Evolutionary conservation across 305 asterid genomes (phyloP), one percentile per base, ranked within the genome.

Genomic region (Striga hermonthica): DNA sequence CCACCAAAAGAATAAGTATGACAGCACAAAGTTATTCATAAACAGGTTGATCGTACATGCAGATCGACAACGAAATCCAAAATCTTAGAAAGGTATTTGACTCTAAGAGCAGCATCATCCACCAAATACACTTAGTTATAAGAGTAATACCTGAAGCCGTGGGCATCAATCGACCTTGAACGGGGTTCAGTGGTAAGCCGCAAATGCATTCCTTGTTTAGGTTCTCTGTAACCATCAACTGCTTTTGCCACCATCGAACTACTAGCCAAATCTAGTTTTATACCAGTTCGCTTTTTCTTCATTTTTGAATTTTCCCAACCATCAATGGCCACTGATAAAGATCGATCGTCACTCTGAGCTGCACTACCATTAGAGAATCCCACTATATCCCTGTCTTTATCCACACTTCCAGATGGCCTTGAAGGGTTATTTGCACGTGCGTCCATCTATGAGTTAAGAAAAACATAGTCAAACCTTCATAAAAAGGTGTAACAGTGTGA

Each of bases 271-370:
- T 92, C 98, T 69, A 79, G 76, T 84, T 92, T 92, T 78, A 84
- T 83, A 73, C 93, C 83, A 40, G 98, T 85, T 58, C 97, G 98
- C 72, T 86, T 92, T 75, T 86, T 92, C 90, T 92, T 92, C 93
- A 79, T 89, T 83, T 84, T 92, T 49, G 87, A 77, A 76, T 82
- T 87, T 75, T 92, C 98, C 98, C 97, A 92, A 76, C 97, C 95
- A 72, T 89, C 97, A 69, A 81, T 83, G 62, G 81, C 76, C 65
- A 78, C 61, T 28, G 97, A 77, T 48, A 82, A 70, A 41, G 78
- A 57, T 65, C 85, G 80, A 74, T 84, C 93, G 70, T 89, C 96
- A 40, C 88, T 79, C 73, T 79, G 95, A 55, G 67, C 79, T 57
- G 80, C 68, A 79, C 72, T 76, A 76, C 82, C 72, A 70, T 69